A percentile compares a stretch with the other conserved stretches of the same genome.
Conservation (phyloP, 106 monocot species). For the Alisma plantagoaquatica region DNA sequence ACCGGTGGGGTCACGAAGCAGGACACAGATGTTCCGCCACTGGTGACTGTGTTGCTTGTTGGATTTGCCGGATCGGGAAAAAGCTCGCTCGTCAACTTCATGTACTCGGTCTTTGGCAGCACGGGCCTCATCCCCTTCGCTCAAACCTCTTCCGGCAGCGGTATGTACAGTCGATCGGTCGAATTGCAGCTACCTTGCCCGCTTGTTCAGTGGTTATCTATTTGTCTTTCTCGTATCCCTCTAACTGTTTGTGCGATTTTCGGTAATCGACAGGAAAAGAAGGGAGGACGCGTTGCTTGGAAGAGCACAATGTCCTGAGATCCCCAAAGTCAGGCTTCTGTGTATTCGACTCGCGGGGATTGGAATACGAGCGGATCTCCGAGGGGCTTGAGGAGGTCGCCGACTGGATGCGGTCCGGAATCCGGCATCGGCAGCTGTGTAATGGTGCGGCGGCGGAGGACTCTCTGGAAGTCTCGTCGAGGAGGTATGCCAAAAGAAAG, state of each 20-base stretch:
- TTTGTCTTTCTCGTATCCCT: neutral
- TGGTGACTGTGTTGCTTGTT: conserved; percentile 29
- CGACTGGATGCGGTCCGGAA: conserved; percentile 43
- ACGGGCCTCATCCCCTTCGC: conserved; percentile 51
- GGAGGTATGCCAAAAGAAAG: conserved; percentile 29
- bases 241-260: neutral
- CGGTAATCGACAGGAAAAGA: conserved; percentile 16
- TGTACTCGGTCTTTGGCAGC: conserved; percentile 60
- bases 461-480: neutral
- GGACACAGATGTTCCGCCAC: conserved; percentile 41
- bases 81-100: conserved; percentile 45
- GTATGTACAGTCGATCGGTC: too few relatives aligned
- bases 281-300: conserved; percentile 34
- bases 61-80: conserved; percentile 39
- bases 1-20: conserved; percentile 39
- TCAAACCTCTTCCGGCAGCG: conserved; percentile 21
- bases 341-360: conserved; percentile 53
- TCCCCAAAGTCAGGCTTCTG: conserved; percentile 53
- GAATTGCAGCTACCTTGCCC: too few relatives aligned
- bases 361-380: conserved; percentile 18
- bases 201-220: neutral
- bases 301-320: conserved; percentile 66
- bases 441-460: neutral
- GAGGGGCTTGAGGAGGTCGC: conserved; percentile 40
- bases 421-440: conserved; percentile 55